phyloP scores from a whole-genome alignment of 2,329 filamentous ascomycete species.

The Phialemoniopsis sp. region DNA sequence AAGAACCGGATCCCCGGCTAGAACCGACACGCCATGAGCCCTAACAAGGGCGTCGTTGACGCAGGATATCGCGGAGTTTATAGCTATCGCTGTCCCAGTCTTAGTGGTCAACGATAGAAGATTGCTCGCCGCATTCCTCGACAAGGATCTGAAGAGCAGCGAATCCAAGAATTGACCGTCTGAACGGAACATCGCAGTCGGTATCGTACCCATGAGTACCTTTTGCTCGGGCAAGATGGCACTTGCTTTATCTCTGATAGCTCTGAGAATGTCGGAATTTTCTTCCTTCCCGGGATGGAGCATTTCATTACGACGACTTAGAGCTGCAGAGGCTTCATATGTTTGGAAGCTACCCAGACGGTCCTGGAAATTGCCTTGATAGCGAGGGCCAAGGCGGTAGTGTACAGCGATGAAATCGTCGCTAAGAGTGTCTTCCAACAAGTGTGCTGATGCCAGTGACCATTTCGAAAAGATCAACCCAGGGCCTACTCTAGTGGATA shows the following conservation, averaged over 20 bases:
- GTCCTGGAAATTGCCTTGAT: constrained; percentile 95
- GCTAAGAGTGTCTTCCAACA: constrained; percentile 83
- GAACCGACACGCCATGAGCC: constrained; percentile 73
- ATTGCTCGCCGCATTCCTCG: constrained; percentile 63
- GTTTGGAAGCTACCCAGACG: constrained; percentile 94
- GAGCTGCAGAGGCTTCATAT: constrained; percentile 84
- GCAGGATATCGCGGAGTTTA: constrained; percentile 83
- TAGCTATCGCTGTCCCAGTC: constrained; percentile 72
- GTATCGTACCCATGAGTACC: constrained; percentile 78
- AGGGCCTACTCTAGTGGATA: constrained; percentile 71
- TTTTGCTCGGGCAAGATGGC: constrained; percentile 75
- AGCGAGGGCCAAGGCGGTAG: constrained; percentile 82
- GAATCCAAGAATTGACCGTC: constrained; percentile 77
- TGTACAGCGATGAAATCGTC: constrained; percentile 92
- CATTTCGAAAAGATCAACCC: constrained; percentile 75
- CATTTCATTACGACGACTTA: constrained; percentile 89
- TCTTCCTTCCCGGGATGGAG: constrained; percentile 87
- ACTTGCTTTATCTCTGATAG: constrained; percentile 82
- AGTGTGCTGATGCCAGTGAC: constrained; percentile 84
- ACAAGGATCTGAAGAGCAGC: constrained; percentile 72
- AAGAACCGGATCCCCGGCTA: constrained; percentile 81
- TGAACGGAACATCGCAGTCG: constrained; percentile 74
- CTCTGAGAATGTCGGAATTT: constrained; percentile 83
- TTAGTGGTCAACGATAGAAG: constrained; percentile 67
- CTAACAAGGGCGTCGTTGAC: constrained; percentile 86